phyloP scores from a whole-genome alignment of 257 asterid species.

The Hygrophila difformis region DNA sequence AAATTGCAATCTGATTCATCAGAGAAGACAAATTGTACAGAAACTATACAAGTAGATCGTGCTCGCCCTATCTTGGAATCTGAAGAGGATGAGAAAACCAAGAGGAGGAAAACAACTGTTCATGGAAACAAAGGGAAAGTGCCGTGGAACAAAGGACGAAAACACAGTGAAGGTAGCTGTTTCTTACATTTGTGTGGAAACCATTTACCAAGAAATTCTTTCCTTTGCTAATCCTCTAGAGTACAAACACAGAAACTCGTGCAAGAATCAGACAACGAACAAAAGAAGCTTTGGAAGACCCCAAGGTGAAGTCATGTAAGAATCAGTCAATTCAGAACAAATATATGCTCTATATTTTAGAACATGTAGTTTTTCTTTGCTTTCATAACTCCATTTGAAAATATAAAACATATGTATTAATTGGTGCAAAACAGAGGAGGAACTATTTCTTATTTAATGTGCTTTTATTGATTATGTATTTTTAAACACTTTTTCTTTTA shows the following conservation, averaged over 20 bases:
- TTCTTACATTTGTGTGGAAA: conserved; percentile 2
- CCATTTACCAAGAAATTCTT: no score
- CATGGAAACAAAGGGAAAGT: conserved; percentile 69
- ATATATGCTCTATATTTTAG: background rate
- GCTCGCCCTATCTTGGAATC: conserved; percentile 1
- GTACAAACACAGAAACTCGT: conserved; percentile 54
- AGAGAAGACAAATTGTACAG: conserved; percentile 19
- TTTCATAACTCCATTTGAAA: no score
- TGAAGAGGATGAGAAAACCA: conserved; percentile 26
- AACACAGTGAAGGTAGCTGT: conserved; percentile 65
- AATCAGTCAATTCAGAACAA: conserved; percentile 28
- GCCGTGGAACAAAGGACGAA: conserved; percentile 91
- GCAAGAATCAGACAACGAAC: conserved; percentile 65
- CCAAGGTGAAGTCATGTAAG: conserved; percentile 99
- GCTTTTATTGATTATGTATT: no score
- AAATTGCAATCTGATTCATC: conserved; percentile 11
- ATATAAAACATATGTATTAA: no score
- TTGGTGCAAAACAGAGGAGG: conserved; percentile 4
- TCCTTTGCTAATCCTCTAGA: conserved; percentile 13
- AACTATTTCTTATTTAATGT: no score
- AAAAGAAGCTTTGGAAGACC: conserved; percentile 84
- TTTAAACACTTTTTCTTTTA: no score
- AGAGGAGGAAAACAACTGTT: conserved; percentile 28
- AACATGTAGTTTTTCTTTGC: no score
- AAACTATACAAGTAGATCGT: conserved; percentile 14